phyloP scores from a whole-genome alignment of 371 early-diverging fungal genomes.

The Coemansia sp. region DNA sequence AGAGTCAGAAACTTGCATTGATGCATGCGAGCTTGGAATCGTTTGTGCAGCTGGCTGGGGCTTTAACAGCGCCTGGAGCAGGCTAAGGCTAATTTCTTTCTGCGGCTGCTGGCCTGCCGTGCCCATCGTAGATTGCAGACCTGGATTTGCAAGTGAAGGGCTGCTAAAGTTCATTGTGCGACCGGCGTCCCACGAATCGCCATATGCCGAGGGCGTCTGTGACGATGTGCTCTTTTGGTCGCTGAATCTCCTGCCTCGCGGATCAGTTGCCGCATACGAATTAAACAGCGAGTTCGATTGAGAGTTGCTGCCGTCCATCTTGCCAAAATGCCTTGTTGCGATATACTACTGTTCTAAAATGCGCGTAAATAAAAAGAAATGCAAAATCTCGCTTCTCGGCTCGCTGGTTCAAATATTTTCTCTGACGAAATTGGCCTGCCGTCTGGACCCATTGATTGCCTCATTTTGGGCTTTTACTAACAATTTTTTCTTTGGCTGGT shows the following conservation, averaged over 20 bases:
- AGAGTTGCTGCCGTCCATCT: conserved; percentile 26
- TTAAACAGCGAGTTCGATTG: conserved; percentile 33
- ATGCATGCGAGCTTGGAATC: conserved; percentile 9
- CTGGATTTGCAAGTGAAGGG: conserved; percentile 5
- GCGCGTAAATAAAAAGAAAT: background rate
- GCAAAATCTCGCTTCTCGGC: background rate
- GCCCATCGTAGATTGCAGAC: background rate
- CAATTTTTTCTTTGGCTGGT: background rate
- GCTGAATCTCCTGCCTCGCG: conserved; percentile 20
- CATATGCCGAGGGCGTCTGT: conserved; percentile 23
- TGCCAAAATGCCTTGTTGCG: background rate
- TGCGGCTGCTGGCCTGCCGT: conserved; percentile 23
- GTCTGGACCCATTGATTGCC: too few relatives aligned
- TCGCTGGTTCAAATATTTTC: background rate
- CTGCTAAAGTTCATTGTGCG: conserved; percentile 17
- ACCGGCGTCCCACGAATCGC: conserved; percentile 10
- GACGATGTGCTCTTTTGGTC: conserved; percentile 16
- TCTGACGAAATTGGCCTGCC: background rate
- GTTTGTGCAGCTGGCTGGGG: conserved; percentile 26
- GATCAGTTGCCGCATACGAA: conserved; percentile 17
- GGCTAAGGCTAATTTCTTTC: conserved; percentile 33
- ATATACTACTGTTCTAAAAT: conserved; percentile 2
- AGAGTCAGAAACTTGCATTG: conserved; percentile 3
- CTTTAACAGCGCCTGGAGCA: conserved; percentile 40
- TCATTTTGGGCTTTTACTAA: too few relatives aligned